These are phyloP conservation scores for Dendrobium huoshanense DNA, from an alignment of 106 monocot species.

Conservation along the genomic window DNA sequence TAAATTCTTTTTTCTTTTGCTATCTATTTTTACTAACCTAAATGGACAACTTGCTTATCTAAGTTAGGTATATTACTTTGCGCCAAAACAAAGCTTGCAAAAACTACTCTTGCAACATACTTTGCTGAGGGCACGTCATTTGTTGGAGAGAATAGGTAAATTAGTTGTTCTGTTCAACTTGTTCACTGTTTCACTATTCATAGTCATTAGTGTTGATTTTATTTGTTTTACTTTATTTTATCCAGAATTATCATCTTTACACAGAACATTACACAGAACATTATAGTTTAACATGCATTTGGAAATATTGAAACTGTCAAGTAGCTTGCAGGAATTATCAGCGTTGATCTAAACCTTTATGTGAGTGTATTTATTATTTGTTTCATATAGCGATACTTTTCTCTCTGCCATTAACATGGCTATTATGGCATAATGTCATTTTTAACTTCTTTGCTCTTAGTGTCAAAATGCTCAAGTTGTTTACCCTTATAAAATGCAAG, in stretches of 20 bases:
- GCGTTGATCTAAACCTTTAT: neutral
- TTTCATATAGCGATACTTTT: neutral
- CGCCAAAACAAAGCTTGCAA: constrained; percentile 85
- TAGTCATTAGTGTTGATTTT: neutral
- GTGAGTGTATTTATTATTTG: neutral
- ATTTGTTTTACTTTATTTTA: neutral
- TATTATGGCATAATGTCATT: neutral
- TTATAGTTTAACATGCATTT: neutral
- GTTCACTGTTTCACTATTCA: neutral
- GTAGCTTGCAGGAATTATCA: neutral
- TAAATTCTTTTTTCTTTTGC: neutral
- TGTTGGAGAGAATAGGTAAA: constrained; percentile 38
- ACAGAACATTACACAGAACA: neutral
- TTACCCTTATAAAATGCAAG: neutral
- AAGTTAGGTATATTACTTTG: constrained; percentile 75
- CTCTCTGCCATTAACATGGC: neutral
- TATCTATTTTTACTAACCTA: neutral
- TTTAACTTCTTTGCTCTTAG: neutral
- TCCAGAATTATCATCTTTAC: neutral
- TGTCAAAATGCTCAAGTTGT: neutral
- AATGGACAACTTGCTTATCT: neutral
- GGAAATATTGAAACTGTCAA: neutral
- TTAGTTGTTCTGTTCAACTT: neutral
- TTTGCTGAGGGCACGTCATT: constrained; percentile 61
- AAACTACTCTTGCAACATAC: constrained; percentile 59